phyloP scores from a whole-genome alignment of 306 rosid genomes.

The Lathyrus sativus region DNA sequence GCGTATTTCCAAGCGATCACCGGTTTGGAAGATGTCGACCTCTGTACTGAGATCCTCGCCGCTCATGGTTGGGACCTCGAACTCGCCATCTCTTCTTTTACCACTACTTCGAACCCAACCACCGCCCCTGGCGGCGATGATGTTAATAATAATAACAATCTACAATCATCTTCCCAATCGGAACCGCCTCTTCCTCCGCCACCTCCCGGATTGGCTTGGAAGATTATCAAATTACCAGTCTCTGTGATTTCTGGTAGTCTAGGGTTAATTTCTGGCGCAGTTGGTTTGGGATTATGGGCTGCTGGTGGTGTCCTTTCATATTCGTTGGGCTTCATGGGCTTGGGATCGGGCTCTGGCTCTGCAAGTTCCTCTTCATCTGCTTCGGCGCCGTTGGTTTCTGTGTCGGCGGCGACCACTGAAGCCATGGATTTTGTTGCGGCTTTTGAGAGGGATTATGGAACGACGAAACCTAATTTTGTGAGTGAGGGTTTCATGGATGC shows the following conservation, averaged over 20 bases:
- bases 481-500: constrained; percentile 91
- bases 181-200: constrained; percentile 45
- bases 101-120: constrained; percentile 30
- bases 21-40: constrained; percentile 81
- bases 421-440: constrained; percentile 66
- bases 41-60: constrained; percentile 81
- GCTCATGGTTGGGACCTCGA: constrained; percentile 98
- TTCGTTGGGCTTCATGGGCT: constrained; percentile 80
- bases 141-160: not conserved
- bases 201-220: constrained; percentile 79
- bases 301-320: constrained; percentile 93
- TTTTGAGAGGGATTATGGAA: constrained; percentile 79
- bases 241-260: constrained; percentile 81
- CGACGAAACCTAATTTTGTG: constrained; percentile 63
- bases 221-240: constrained; percentile 70
- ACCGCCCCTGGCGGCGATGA: not conserved
- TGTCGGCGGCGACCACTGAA: constrained; percentile 66
- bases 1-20: constrained; percentile 90
- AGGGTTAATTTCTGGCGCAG: constrained; percentile 79
- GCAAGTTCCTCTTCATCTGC: constrained; percentile 29
- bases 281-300: constrained; percentile 89
- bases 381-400: constrained; percentile 60
- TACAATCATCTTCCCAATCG: constrained; percentile 12
- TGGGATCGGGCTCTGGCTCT: constrained; percentile 39
- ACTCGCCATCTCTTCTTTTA: constrained; percentile 84